phyloP scores from a whole-genome alignment of 352 stramenopile species.

The Phytopythium chamaehyphon region DNA sequence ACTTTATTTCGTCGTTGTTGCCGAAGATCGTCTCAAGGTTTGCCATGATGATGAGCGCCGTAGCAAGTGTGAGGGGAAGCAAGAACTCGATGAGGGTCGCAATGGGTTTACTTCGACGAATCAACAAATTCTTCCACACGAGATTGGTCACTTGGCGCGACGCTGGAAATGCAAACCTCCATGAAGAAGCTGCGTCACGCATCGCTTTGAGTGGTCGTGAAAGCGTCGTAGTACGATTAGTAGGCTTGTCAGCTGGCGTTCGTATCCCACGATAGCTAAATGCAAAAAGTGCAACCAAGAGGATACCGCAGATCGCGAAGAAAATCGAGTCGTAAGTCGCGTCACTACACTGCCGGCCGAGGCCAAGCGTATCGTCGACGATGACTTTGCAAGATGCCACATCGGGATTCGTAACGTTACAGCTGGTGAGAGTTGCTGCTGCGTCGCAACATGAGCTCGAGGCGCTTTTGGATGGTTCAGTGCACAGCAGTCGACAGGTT shows the following conservation, averaged over 20 bases:
- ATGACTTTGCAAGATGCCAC: constrained; percentile 33
- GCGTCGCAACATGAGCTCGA: constrained; percentile 37
- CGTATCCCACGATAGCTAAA: no score
- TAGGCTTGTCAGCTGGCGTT: no score
- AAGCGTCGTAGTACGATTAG: no score
- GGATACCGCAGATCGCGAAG: constrained; percentile 15
- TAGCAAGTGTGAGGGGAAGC: constrained; percentile 44
- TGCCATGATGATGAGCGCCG: constrained; percentile 51
- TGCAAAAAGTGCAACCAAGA: constrained; percentile 15
- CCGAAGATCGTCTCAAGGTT: constrained; percentile 53
- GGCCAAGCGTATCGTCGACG: constrained; percentile 31
- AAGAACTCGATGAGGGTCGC: constrained; percentile 56
- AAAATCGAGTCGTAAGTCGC: constrained; percentile 27
- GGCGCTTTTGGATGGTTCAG: constrained; percentile 17
- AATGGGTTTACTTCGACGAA: constrained; percentile 41
- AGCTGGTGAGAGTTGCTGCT: constrained; percentile 14
- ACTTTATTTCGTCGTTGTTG: constrained; percentile 9
- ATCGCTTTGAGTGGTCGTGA: no score
- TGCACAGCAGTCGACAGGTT: constrained; percentile 30
- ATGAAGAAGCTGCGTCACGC: constrained; percentile 12
- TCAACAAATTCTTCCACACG: constrained; percentile 70
- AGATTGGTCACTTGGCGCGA: constrained; percentile 59
- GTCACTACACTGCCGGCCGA: constrained; percentile 33
- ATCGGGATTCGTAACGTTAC: constrained; percentile 18
- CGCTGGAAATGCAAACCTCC: constrained; percentile 19